Conservation (phyloP, 805 yeast genomes). For the Nakazawaea laoshanensis region DNA sequence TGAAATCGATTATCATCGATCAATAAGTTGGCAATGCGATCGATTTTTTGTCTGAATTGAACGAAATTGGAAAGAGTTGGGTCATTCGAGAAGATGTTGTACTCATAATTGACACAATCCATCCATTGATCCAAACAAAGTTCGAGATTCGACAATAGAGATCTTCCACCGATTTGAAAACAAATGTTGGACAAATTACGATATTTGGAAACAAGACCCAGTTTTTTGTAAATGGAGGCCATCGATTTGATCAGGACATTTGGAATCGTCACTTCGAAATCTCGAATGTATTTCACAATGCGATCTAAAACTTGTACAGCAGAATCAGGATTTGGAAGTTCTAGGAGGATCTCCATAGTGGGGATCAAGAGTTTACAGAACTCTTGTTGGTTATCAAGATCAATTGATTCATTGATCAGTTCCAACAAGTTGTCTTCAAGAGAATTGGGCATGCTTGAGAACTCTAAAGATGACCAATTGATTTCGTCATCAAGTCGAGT, state of each 20-base stretch:
- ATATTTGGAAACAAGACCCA: conserved; percentile 27
- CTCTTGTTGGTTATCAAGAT: too few relatives aligned
- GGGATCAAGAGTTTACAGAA: too few relatives aligned
- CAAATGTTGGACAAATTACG: conserved; percentile 37
- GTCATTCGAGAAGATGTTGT: conserved; percentile 13
- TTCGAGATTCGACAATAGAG: conserved; percentile 10
- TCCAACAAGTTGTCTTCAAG: too few relatives aligned
- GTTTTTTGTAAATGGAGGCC: conserved; percentile 13
- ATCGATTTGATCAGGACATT: conserved; percentile 9
- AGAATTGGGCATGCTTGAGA: too few relatives aligned
- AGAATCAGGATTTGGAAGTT: neutral
- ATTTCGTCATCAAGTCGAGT: too few relatives aligned
- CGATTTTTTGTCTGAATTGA: conserved; percentile 21
- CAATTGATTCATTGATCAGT: too few relatives aligned
- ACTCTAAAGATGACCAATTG: too few relatives aligned
- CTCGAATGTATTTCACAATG: conserved; percentile 14
- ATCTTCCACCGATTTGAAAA: conserved; percentile 29
- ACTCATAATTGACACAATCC: conserved; percentile 24
- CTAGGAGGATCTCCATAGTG: too few relatives aligned
- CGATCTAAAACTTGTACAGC: conserved; percentile 13
- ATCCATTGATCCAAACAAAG: conserved; percentile 16
- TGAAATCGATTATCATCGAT: conserved; percentile 14
- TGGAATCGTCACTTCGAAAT: conserved; percentile 7
- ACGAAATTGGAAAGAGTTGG: conserved; percentile 10
- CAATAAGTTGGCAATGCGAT: conserved; percentile 24